Base-by-base conservation (phyloP, 2,329 filamentous ascomycete species). In the Zalaria sp. region DNA sequence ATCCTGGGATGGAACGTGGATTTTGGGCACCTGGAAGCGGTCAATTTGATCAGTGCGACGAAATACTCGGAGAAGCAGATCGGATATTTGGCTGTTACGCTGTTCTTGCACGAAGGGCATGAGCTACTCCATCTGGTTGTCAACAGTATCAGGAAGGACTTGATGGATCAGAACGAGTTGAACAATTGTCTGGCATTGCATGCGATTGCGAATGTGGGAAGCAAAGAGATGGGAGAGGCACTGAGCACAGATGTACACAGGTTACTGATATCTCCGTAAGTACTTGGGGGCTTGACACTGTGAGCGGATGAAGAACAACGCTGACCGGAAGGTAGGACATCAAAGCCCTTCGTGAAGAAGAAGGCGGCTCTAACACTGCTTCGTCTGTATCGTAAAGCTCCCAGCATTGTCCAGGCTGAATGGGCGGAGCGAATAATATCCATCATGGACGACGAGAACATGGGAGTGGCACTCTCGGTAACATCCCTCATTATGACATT, bases 61-160 rank as follows among this genome's bases (percentile, higher is more conserved):
- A 98, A 96, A 60, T 98, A 96, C 66, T 96, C 89, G 25, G 91
- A 98, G 62, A 98, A 98, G 68, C 91, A 98, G 69, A 98, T 98
- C 58, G 91, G 91, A 43, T 98, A 98, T 60, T 74, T 98, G 53
- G 91, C 91, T 41, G 93, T 98, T 63, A 98, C 91, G 2, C 72
- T 98, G 42, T 96, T 98, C 65, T 71, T 98, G 34, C 91, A 98
- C 63, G 91, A 98, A 65, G 79, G 93, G 61, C 91, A 98, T 66
- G 91, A 98, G 63, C 73, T 98, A 48, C 68, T 98, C 48, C 91
- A 96, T 62, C 66, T 98, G 51, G 91, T 98, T 28, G 88, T 98
- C 55, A 98, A 98, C 68, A 96, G 89, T 58, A 96, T 98, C 67
- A 77, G 91, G 46, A 98, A 98, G 62, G 91, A 98, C 56, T 65